Base-by-base conservation (phyloP, 306 rosid species). In the Luffa acutangula region DNA sequence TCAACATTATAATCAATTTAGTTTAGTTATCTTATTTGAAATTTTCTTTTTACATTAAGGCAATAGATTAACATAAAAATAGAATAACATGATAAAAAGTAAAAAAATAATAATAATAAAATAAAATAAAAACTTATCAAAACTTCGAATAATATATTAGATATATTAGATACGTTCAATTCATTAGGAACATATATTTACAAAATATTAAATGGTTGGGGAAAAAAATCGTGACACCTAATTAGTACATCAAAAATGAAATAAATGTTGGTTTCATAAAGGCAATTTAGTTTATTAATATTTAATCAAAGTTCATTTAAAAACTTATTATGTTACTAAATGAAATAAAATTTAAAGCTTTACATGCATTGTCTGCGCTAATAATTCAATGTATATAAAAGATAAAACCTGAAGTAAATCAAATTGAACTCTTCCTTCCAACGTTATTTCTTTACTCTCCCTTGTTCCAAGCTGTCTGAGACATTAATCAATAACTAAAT, bases 341-440 rank as follows among this genome's bases (percentile, higher is more conserved):
- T 67, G 46, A 66, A 66, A 66, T 39, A n/a, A 41, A 41, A 41
- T 18, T 62, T 18, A 39, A 18, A 1, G 21, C 7, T 69, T 36
- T 10, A 10, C 75, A 69, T 69, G 52, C 53, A 18, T 43, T 45
- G 36, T 20, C 34, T n/a, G 37, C 11, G 54, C 75, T 69, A 20
- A 43, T 69, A 42, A 43, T 69, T 43, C 20, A 69, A 45, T 64
- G 53, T 39, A 20, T 79, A 25, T 64, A 25, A 53, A 81, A 67
- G 11, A 81, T 63, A 75, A 78, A 78, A 95, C 99, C 99, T 95
- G 99, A 81, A 95, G 93, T 88, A 95, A 86, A 86, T 95, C 99
- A 86, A 95, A 95, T 82, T 95, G 99, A 83, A 95, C 99, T 87
- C 99, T 87, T 85, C 99, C 99, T 84, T 95, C 97, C 73, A 95